These are phyloP conservation scores for Diaporthe citri DNA, from an alignment of 2,329 filamentous ascomycete species.

Conservation along the genomic window DNA sequence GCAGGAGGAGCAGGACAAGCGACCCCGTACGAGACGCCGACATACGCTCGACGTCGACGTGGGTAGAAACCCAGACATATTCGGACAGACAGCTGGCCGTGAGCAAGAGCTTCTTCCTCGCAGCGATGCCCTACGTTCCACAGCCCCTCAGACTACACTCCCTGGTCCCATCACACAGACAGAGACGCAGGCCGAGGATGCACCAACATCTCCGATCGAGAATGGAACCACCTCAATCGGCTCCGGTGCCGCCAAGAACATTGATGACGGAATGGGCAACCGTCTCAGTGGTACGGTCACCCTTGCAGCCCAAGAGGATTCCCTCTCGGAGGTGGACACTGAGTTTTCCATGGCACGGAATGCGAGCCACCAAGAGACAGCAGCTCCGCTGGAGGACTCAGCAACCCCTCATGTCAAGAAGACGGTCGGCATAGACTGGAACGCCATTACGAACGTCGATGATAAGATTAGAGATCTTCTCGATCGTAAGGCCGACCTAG, in stretches of 20 bases:
- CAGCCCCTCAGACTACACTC: not conserved
- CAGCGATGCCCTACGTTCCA: not conserved
- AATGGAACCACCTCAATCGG: not conserved
- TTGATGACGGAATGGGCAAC: not conserved
- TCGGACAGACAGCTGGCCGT: conserved; percentile 41
- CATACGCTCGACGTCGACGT: conserved; percentile 49
- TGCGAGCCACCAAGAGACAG: not conserved
- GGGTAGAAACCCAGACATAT: conserved; percentile 51
- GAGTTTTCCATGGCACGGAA: not conserved
- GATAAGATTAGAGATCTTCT: conserved; percentile 22
- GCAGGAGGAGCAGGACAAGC: not conserved
- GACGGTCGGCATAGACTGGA: not conserved
- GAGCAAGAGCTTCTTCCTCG: not conserved
- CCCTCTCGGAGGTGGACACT: not conserved
- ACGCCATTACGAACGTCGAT: not conserved
- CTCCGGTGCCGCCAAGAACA: not conserved
- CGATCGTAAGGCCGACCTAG: not conserved
- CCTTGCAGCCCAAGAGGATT: not conserved
- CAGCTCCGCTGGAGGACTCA: not conserved
- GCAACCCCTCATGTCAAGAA: not conserved
- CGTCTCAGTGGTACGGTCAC: not conserved
- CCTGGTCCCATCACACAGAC: not conserved
- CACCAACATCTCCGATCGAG: not conserved
- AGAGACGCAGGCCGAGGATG: not conserved
- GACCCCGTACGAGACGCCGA: conserved; percentile 40